Evolutionary conservation across 352 stramenopile species (phyloP), one percentile per base, ranked within the genome.

Genomic region (Globisporangium middletonii): DNA sequence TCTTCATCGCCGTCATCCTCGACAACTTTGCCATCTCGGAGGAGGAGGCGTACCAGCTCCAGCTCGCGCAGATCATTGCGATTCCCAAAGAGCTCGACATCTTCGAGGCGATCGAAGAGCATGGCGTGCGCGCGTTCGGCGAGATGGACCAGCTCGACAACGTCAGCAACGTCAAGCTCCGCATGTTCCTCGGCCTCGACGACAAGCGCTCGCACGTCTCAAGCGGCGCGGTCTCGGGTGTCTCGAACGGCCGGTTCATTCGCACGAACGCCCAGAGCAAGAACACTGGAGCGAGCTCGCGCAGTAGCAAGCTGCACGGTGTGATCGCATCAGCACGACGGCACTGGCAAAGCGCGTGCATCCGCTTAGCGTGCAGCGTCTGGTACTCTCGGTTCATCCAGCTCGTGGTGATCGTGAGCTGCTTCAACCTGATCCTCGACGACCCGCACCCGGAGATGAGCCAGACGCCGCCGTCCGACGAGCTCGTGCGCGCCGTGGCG

Each of bases 1-100:
- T 92, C 8, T 92, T 92, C 54, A 90, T 92, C 47, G 82, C 82
- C 46, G 82, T 90, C 48, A 92, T 90, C 57, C 71, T 92, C 42
- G 82, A 92, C 19, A 92, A 92, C 50, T 92, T 92, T 57, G 74
- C 78, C 13, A 86, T 92, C 43, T 81, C 79, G 0, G 82, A 92
- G 53, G 82, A 92, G 52, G 82, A 92, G 57, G 82, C 82, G 2
- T 92, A 92, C 27, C 82, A 92, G 38, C 63, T 90, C n/a, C 82
- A 92, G 61, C 73, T 92, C 26, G 79, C 81, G 19, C 82, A 88
- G 58, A 88, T 92, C 57, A 88, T 92, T 44, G 82, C 82, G 19
- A 88, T 88, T 50, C 82, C 82, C 2, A 92, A 92, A 43, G 82
- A 92, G 26, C 68, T 92, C 4, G 77, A 88, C 38, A 92, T 92